A percentile compares a stretch with the other conserved stretches of the same genome.
Evolutionary conservation across 352 stramenopile genomes (phyloP).

Genomic region (Phytophthora citrophthora): DNA sequence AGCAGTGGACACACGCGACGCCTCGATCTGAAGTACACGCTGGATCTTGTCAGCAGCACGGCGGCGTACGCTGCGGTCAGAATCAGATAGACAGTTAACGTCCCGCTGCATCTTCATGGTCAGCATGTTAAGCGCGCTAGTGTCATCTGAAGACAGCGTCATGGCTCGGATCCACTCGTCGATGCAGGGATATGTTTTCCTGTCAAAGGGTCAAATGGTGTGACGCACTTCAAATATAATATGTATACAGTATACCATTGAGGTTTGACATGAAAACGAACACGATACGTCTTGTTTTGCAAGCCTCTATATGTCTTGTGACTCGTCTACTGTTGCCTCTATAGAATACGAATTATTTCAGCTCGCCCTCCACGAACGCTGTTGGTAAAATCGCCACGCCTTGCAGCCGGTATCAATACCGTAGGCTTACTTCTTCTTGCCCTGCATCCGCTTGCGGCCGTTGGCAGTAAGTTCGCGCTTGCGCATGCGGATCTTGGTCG

Average conservation of each 20-base stretch:
- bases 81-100: conserved; percentile 79
- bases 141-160: conserved; percentile 57
- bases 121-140: conserved; percentile 61
- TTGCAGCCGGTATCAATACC: conserved; percentile 1
- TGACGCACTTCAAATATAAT: conserved; percentile 1
- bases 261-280: background rate
- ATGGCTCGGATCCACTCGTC: conserved; percentile 27
- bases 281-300: conserved; percentile 15
- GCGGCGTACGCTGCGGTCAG: conserved; percentile 73
- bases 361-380: background rate
- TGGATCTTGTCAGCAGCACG: conserved; percentile 78
- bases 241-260: background rate
- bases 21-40: conserved; percentile 56
- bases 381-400: conserved; percentile 20
- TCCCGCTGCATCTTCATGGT: conserved; percentile 86
- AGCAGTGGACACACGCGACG: conserved; percentile 28
- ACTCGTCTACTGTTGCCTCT: conserved; percentile 34
- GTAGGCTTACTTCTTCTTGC: conserved; percentile 63
- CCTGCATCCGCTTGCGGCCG: conserved; percentile 56
- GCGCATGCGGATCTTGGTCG: conserved; percentile 92
- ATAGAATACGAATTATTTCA: conserved; percentile 41
- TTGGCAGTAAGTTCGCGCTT: conserved; percentile 76
- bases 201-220: background rate
- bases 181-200: conserved; percentile 10
- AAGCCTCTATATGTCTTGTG: conserved; percentile 29